phyloP scores from a whole-genome alignment of 2,329 filamentous ascomycete species.

The Talaromyces sp. region DNA sequence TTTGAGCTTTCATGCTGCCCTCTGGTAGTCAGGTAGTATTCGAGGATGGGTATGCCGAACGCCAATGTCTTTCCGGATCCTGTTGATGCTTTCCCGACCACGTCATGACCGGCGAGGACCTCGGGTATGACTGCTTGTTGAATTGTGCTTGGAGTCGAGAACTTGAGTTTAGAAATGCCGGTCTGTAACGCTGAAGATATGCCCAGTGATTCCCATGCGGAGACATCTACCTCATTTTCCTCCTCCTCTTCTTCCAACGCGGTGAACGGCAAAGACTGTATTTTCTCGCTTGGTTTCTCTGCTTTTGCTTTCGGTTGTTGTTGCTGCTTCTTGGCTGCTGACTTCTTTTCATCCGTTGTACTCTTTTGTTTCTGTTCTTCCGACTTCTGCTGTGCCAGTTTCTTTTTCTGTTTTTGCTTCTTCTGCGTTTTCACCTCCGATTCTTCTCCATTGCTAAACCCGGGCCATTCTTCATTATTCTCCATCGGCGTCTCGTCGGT shows the following conservation, averaged over 20 bases:
- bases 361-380: constrained; percentile 26
- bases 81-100: constrained; percentile 93
- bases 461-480: constrained; percentile 59
- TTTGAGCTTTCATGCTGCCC: constrained; percentile 27
- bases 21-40: constrained; percentile 66
- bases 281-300: constrained; percentile 32
- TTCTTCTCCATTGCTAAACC: constrained; percentile 58
- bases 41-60: constrained; percentile 89
- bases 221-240: constrained; percentile 61
- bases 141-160: constrained; percentile 76
- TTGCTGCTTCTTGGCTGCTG: constrained; percentile 23
- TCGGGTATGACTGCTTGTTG: constrained; percentile 78
- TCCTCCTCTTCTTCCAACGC: constrained; percentile 38
- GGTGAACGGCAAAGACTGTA: constrained; percentile 37
- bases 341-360: constrained; percentile 40
- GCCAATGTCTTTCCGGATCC: constrained; percentile 96
- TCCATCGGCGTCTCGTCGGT: constrained; percentile 19
- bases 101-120: constrained; percentile 78
- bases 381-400: constrained; percentile 24
- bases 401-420: constrained; percentile 20
- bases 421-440: constrained; percentile 28
- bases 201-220: constrained; percentile 72
- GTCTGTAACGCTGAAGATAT: constrained; percentile 71
- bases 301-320: constrained; percentile 30
- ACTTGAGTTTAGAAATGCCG: constrained; percentile 75